Base-by-base conservation (phyloP, 768 basidiomycete species). In the Cubamyces sp. region DNA sequence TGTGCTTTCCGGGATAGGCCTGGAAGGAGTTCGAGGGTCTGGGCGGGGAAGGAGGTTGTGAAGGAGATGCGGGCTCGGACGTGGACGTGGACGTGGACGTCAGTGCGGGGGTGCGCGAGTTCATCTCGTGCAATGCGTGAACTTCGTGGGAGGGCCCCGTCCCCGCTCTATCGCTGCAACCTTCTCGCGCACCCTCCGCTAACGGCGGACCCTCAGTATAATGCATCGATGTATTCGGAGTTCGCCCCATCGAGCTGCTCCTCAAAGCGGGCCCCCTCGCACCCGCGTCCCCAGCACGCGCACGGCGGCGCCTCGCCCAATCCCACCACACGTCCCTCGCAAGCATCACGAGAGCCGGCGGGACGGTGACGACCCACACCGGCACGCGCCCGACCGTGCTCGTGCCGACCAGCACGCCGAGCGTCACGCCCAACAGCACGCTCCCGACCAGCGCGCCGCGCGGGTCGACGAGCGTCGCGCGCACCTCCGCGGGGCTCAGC, bases 291-390 rank as follows among this genome's bases (percentile, higher is more conserved):
- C 28, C 8, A 3, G 3, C 28, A 3, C 8, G 28, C 4, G 8
- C 28, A 8, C 28, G n/a, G 1, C 50, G 45, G 16, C 25, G 39
- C 25, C 45, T 26, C 0, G 59, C 34, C 74, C 72, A 74, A 59
- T 75, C 73, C 83, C 46, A 70, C 70, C 26, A 83, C 45, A 76
- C 53, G 69, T 98, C 94, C 50, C 87, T 85, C 5, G 82, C 39
- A 40, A 95, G 80, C 74, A 94, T 94, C 55, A 84, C 72, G 0
- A 81, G 71, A 0, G 92, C 94, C 49, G 93, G 93, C 0, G 96
- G 93, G 12, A 93, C 81, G 3, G 85, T 90, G 49, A 96, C 90
- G 75, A 82, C 85, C 90, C 91, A 94, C 3, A 92, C 90, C 54
- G 92, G 88, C 18, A 92, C 79, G 48, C 85, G n/a, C n/a, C n/a